phyloP scores from a whole-genome alignment of 2,329 filamentous ascomycete species.

The Hymenoscyphus repandus region DNA sequence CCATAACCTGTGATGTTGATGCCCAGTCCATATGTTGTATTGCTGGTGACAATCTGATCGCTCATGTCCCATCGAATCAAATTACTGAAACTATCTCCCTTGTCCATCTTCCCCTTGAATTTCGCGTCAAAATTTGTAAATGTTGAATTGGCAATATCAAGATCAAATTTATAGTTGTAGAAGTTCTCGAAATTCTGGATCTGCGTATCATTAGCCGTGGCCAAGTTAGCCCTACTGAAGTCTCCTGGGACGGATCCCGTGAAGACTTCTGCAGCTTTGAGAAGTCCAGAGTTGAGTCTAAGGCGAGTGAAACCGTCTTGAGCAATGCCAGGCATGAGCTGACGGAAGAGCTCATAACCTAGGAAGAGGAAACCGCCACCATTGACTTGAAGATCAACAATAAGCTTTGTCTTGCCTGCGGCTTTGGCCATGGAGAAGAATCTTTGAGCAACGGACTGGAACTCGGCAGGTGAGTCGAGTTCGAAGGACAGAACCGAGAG shows the following conservation, averaged over 20 bases:
- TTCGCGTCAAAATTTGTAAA: background rate
- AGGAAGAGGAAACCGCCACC: constrained; percentile 44
- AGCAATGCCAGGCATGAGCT: constrained; percentile 24
- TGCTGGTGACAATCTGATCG: constrained; percentile 8
- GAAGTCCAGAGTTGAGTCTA: background rate
- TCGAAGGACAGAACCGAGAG: constrained; percentile 10
- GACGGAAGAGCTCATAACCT: constrained; percentile 43
- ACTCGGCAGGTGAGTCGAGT: constrained; percentile 9
- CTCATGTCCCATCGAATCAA: constrained; percentile 1
- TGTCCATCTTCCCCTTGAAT: background rate
- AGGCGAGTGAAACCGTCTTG: constrained; percentile 4
- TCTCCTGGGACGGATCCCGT: background rate
- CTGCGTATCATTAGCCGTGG: background rate
- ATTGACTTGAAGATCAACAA: constrained; percentile 60
- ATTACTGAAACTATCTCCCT: constrained; percentile 1
- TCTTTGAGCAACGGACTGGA: constrained; percentile 16
- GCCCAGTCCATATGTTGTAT: constrained; percentile 8
- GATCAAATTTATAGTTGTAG: constrained; percentile 1
- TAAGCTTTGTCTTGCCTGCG: constrained; percentile 50
- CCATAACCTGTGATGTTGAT: constrained; percentile 28
- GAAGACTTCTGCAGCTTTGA: background rate
- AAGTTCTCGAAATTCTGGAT: constrained; percentile 4
- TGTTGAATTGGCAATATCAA: background rate
- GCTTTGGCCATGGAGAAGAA: constrained; percentile 40
- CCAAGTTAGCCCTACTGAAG: background rate